A percentile compares a stretch with the other conserved stretches of the same genome.
These are phyloP conservation scores for Nothopassalora personata DNA, from an alignment of 2,329 filamentous ascomycete species.

Conservation along the genomic window DNA sequence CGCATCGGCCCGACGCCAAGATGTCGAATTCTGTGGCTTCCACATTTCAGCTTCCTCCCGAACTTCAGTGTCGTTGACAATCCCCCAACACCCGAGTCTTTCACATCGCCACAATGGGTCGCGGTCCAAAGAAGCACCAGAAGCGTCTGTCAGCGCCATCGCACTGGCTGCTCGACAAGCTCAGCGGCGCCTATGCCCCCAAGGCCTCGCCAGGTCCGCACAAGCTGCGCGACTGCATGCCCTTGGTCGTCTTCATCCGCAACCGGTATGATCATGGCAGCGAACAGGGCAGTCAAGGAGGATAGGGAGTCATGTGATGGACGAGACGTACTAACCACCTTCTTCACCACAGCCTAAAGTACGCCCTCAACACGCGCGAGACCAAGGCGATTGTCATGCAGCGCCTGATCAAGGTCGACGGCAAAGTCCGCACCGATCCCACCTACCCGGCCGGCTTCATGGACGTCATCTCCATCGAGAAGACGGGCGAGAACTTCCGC, in stretches of 20 bases:
- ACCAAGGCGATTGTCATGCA: slow-evolving; percentile 98
- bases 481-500: slow-evolving; percentile 99
- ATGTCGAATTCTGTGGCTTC: background rate
- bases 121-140: slow-evolving; percentile 70
- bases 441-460: slow-evolving; percentile 99
- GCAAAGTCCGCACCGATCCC: slow-evolving; percentile 97
- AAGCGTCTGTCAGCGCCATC: slow-evolving; percentile 98
- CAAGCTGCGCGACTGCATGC: slow-evolving; percentile 99
- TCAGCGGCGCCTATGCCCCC: slow-evolving; percentile 72
- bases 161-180: slow-evolving; percentile 99
- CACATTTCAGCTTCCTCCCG: background rate
- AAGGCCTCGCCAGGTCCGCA: slow-evolving; percentile 80
- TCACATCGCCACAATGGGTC: slow-evolving; percentile 52
- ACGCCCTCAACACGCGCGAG: slow-evolving; percentile 98
- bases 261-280: slow-evolving; percentile 45
- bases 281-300: too few species aligned
- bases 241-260: slow-evolving; percentile 96
- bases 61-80: slow-evolving; percentile 12
- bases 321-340: background rate
- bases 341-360: slow-evolving; percentile 79
- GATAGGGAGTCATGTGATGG: background rate
- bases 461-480: slow-evolving; percentile 99
- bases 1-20: background rate
- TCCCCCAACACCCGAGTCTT: slow-evolving; percentile 28
- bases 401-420: slow-evolving; percentile 98